These are phyloP conservation scores for Sphaerulina populicola DNA, from an alignment of 2,329 filamentous ascomycete genomes.

Conservation along the genomic window DNA sequence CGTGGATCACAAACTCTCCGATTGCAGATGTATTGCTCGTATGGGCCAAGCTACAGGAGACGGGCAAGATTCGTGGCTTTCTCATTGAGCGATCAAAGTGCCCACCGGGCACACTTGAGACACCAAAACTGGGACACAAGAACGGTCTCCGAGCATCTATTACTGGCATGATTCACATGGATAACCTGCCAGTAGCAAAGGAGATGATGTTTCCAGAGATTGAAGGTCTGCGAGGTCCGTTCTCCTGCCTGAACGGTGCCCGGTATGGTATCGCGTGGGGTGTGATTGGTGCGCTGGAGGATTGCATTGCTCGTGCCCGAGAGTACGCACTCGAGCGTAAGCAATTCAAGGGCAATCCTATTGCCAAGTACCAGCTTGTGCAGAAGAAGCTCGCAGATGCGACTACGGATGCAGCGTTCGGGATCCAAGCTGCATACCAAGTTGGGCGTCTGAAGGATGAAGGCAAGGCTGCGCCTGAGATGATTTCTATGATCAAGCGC, in stretches of 20 bases:
- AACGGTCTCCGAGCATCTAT: conserved; percentile 86
- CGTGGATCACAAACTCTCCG: conserved; percentile 92
- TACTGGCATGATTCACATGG: conserved; percentile 96
- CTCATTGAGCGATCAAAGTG: conserved; percentile 77
- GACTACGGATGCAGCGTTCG: conserved; percentile 80
- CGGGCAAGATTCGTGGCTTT: conserved; percentile 91
- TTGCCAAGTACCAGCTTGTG: conserved; percentile 92
- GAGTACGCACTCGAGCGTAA: conserved; percentile 85
- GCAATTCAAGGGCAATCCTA: conserved; percentile 92
- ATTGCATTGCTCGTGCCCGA: conserved; percentile 72
- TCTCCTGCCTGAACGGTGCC: conserved; percentile 88
- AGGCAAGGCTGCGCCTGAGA: conserved; percentile 80
- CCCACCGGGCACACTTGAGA: conserved; percentile 80
- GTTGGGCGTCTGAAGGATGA: conserved; percentile 89
- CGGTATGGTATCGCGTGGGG: conserved; percentile 91
- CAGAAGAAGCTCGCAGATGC: conserved; percentile 98
- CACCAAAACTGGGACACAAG: conserved; percentile 88
- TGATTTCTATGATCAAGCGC: conserved; percentile 94
- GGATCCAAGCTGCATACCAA: conserved; percentile 80
- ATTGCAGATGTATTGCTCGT: conserved; percentile 78
- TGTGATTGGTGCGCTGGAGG: conserved; percentile 86
- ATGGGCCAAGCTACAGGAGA: conserved; percentile 87
- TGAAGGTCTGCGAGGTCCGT: conserved; percentile 79
- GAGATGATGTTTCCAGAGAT: conserved; percentile 91
- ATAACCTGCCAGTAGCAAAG: conserved; percentile 76